Conservation (phyloP, 225 moss, liverwort and hornwort species). For the Pseudoscleropodium purum region DNA sequence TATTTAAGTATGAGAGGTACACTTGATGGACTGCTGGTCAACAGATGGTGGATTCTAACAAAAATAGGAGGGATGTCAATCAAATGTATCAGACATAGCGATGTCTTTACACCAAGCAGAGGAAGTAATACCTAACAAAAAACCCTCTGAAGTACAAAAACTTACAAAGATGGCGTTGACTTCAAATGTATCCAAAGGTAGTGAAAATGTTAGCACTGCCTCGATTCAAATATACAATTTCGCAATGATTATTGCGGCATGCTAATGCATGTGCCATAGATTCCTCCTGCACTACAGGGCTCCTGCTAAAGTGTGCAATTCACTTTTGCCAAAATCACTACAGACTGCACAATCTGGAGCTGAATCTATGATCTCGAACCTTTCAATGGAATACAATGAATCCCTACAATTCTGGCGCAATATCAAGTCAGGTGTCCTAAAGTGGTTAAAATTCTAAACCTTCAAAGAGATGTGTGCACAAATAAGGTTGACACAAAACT, state of each 20-base stretch:
- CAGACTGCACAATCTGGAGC: not conserved
- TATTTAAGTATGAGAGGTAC: too few species aligned
- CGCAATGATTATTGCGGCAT: conserved; percentile 14
- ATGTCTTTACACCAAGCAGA: not conserved
- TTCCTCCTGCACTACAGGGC: not conserved
- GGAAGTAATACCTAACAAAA: not conserved
- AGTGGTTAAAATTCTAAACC: not conserved
- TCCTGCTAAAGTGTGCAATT: not conserved
- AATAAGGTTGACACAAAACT: not conserved
- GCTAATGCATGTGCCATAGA: not conserved
- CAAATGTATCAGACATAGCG: too few species aligned
- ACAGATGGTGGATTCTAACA: too few species aligned
- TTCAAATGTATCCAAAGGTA: not conserved
- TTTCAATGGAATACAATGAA: not conserved
- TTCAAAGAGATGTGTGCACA: not conserved
- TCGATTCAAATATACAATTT: not conserved
- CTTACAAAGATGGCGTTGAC: not conserved
- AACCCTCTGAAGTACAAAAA: not conserved
- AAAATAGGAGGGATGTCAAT: not conserved
- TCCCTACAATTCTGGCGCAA: not conserved
- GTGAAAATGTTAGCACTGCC: not conserved
- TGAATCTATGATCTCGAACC: not conserved
- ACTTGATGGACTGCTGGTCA: not conserved
- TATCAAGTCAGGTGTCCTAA: not conserved
- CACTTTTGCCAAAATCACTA: not conserved